A percentile compares a stretch with the other conserved stretches of the same genome.
phyloP scores from a whole-genome alignment of 208 protist genomes.

The Leishmania braziliensis region DNA sequence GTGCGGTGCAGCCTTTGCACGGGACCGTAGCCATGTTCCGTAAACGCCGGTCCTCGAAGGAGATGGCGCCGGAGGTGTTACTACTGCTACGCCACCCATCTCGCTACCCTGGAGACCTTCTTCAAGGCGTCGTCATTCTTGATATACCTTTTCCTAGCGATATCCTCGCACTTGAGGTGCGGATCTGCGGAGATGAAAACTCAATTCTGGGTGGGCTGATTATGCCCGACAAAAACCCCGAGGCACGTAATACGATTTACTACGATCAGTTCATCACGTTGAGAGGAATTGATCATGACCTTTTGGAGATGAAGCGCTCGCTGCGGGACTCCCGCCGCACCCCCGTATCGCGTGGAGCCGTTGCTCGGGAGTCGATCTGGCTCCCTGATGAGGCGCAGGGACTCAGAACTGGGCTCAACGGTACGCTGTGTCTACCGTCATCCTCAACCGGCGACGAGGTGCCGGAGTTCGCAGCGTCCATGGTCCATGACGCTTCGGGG shows the following conservation, averaged over 20 bases:
- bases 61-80: conserved; percentile 33
- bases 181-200: conserved; percentile 40
- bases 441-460: conserved; percentile 2
- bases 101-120: conserved; percentile 53
- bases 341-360: conserved; percentile 13
- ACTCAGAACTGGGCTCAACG: not conserved
- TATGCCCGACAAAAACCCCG: conserved; percentile 30
- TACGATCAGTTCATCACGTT: conserved; percentile 59
- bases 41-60: conserved; percentile 11
- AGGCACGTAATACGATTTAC: conserved; percentile 48
- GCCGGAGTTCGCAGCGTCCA: conserved; percentile 5
- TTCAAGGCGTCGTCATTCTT: conserved; percentile 61
- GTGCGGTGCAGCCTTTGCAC: too few species aligned
- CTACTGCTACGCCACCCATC: conserved; percentile 33
- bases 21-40: conserved; percentile 13
- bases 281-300: conserved; percentile 37
- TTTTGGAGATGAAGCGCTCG: conserved; percentile 17
- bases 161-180: conserved; percentile 42
- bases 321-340: conserved; percentile 8
- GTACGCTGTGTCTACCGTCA: not conserved
- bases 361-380: conserved; percentile 2
- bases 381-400: not conserved
- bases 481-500: not conserved
- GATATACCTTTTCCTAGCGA: conserved; percentile 32
- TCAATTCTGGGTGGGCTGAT: conserved; percentile 38